Evolutionary conservation across 2,329 filamentous ascomycete genomes (phyloP), one percentile per base, ranked within the genome.

Genomic region (Alternaria arbusti): DNA sequence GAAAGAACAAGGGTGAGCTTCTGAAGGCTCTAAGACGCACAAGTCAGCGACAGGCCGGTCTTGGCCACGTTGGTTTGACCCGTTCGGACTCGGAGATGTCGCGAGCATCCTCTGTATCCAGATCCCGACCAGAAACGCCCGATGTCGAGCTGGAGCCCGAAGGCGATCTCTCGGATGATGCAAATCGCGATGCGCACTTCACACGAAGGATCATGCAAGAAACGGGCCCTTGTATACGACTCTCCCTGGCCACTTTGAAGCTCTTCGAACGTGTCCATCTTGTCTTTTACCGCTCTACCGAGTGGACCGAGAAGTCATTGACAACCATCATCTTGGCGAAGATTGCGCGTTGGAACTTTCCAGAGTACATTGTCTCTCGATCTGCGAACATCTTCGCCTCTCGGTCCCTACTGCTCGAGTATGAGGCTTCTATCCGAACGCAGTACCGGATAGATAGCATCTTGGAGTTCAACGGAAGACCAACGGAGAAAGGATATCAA

Each of bases 271-370:
- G 96, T 25, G 94, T 98, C 1, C 96, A 98, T 81, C 83, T 99
- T 3, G 94, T 99, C 26, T 99, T 97, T 78, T 98, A 98, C 79
- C 87, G 95, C 62, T 97, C 94, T 10, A 96, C 93, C 0, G 92
- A 97, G 77, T 99, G 96, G 96, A 97, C 94, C 0, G 95, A 98
- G 73, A 98, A 97, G 78, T 97, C 95, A 1, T 83, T 99, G 13
- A 98, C 93, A 2, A 95, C 94, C 0, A 95, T 98, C 57, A 97
- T 99, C 47, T 86, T 99, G 6, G 93, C 96, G 8, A 94, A 95
- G 67, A 97, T 97, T 61, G 92, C 94, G 2, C 87, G 89, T 46
- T 87, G 93, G 36, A 96, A 94, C 76, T 99, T 97, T 68, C 94
- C 95, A 0, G 85, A 91, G 4, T 99, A 97, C 74, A 87, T 98